Percentiles rank a stretch among this genome's conserved stretches.
Conservation (phyloP, 495 filamentous ascomycete species). For the Penicillium daleae region DNA sequence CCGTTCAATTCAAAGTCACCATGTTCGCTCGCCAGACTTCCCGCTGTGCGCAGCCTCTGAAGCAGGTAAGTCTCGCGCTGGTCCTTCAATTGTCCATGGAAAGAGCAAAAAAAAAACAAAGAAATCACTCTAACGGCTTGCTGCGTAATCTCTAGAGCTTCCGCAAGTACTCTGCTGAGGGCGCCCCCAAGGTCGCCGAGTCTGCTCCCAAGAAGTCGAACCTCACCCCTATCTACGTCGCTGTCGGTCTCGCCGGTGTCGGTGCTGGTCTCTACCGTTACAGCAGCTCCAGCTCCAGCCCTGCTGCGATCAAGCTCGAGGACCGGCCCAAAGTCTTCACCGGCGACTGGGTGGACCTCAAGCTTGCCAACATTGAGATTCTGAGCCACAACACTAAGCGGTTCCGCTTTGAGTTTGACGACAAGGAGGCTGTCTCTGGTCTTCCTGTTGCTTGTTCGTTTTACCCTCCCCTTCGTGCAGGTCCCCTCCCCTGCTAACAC, state of each 20-base stretch:
- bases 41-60: slow-evolving; percentile 52
- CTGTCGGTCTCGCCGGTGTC: slow-evolving; percentile 46
- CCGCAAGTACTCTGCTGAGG: slow-evolving; percentile 56
- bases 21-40: slow-evolving; percentile 57
- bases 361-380: slow-evolving; percentile 73
- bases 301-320: slow-evolving; percentile 40
- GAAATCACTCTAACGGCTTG: slow-evolving; percentile 3
- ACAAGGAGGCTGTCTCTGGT: slow-evolving; percentile 81
- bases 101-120: background rate
- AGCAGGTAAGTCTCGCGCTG: slow-evolving; percentile 42
- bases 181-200: slow-evolving; percentile 33
- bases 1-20: slow-evolving; percentile 24
- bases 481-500: slow-evolving; percentile 11
- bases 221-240: slow-evolving; percentile 44
- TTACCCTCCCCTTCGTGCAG: background rate
- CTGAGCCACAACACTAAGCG: slow-evolving; percentile 91
- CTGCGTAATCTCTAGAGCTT: slow-evolving; percentile 39
- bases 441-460: slow-evolving; percentile 71
- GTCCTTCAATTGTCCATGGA: background rate
- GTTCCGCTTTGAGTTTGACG: slow-evolving; percentile 81
- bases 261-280: slow-evolving; percentile 50
- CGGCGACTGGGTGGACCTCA: slow-evolving; percentile 80
- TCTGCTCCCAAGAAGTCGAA: slow-evolving; percentile 44
- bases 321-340: slow-evolving; percentile 62
- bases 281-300: slow-evolving; percentile 34